phyloP scores from a whole-genome alignment of 108 stramenopile species.

The Fragilaria crotonensis region DNA sequence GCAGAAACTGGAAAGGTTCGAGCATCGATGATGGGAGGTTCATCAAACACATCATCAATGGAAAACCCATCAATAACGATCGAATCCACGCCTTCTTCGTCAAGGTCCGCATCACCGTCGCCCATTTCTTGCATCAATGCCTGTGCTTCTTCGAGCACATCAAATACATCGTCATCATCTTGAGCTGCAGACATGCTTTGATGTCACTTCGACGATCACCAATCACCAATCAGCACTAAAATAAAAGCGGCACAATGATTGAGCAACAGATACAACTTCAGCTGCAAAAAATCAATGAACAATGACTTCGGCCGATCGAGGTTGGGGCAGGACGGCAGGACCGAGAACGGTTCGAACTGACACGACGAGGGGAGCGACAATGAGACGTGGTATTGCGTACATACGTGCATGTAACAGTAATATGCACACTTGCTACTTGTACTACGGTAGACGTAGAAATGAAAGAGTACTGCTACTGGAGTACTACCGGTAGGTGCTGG shows the following conservation, averaged over 20 bases:
- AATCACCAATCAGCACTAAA: background rate
- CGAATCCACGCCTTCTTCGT: slow-evolving; percentile 1
- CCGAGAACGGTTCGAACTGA: no score
- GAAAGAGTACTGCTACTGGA: no score
- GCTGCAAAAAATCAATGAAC: no score
- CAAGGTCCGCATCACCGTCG: background rate
- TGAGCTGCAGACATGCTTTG: background rate
- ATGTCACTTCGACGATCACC: background rate
- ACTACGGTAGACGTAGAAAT: no score
- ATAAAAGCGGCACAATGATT: background rate
- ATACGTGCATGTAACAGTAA: no score
- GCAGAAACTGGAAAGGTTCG: background rate
- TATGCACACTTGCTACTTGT: no score
- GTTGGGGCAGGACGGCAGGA: no score
- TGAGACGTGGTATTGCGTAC: no score
- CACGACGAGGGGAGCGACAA: no score
- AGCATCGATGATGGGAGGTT: background rate
- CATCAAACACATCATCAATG: slow-evolving; percentile 55
- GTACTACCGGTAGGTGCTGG: no score
- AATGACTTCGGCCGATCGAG: no score
- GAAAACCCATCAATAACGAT: slow-evolving; percentile 33
- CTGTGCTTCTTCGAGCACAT: slow-evolving; percentile 5
- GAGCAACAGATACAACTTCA: no score
- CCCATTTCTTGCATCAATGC: background rate
- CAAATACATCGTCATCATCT: background rate